Percentiles rank a stretch among this genome's conserved stretches.
phyloP scores from a whole-genome alignment of 306 rosid species.

The Quercus suber region DNA sequence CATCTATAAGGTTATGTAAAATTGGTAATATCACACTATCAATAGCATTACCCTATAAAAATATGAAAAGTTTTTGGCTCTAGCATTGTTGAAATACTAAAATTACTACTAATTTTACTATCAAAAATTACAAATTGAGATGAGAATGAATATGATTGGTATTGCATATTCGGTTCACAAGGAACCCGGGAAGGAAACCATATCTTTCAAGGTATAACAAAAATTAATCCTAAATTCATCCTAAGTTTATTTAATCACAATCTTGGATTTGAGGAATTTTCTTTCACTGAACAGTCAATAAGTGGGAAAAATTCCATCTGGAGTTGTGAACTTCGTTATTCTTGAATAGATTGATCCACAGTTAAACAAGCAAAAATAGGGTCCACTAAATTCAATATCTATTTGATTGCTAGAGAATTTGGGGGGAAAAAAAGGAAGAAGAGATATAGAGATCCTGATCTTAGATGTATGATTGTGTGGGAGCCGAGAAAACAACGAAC shows the following conservation, averaged over 20 bases:
- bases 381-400: not conserved
- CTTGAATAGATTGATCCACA: not conserved
- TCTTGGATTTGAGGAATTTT: not conserved
- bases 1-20: too few species aligned
- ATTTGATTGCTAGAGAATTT: not conserved
- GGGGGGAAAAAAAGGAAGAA: not conserved
- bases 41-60: too few species aligned
- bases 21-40: too few species aligned
- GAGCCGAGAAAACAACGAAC: not conserved
- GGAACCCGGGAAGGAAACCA: too few species aligned
- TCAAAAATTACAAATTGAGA: too few species aligned
- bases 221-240: too few species aligned
- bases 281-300: not conserved
- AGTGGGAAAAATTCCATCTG: not conserved
- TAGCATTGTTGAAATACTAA: too few species aligned
- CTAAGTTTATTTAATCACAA: slow-evolving; percentile 29
- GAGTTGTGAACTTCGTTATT: not conserved
- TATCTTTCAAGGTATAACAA: too few species aligned
- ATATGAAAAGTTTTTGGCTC: too few species aligned
- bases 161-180: too few species aligned
- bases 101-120: too few species aligned
- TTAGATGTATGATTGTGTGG: not conserved
- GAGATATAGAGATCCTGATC: not conserved
- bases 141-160: too few species aligned
- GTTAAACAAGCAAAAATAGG: not conserved